Conservation (phyloP, 169 alveolate genomes). For the Plasmodium inui region DNA sequence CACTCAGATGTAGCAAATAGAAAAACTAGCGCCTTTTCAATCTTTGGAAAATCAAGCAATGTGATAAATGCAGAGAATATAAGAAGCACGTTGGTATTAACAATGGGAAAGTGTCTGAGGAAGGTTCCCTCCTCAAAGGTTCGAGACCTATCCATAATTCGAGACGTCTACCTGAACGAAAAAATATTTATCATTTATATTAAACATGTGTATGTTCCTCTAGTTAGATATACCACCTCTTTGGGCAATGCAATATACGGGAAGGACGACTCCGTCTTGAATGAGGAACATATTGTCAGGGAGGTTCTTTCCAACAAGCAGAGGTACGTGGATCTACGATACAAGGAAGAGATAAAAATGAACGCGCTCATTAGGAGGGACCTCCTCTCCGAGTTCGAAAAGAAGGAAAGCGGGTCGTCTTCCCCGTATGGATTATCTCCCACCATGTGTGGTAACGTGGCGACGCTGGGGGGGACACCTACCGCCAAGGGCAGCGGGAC, state of each 20-base stretch:
- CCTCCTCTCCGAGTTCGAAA: neutral
- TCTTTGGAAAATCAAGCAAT: slow-evolving; percentile 81
- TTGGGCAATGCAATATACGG: slow-evolving; percentile 22
- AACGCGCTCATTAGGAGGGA: neutral
- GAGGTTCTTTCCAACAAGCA: slow-evolving; percentile 19
- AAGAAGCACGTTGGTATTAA: slow-evolving; percentile 70
- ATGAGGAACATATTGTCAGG: slow-evolving; percentile 14
- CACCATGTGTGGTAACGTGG: neutral
- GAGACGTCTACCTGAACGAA: slow-evolving; percentile 16
- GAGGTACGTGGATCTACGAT: neutral
- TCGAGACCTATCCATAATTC: slow-evolving; percentile 18
- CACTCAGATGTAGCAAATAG: slow-evolving; percentile 80
- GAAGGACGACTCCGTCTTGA: slow-evolving; percentile 3
- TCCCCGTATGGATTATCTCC: neutral
- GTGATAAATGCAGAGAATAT: slow-evolving; percentile 81
- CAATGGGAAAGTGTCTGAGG: slow-evolving; percentile 36
- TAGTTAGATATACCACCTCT: neutral
- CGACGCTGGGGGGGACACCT: neutral
- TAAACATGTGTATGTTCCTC: slow-evolving; percentile 14
- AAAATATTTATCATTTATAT: slow-evolving; percentile 43
- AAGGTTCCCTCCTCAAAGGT: slow-evolving; percentile 14
- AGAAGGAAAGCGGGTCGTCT: neutral
- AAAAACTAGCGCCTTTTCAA: slow-evolving; percentile 79
- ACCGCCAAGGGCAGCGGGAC: too few relatives aligned
- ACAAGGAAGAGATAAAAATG: slow-evolving; percentile 9